Evolutionary conservation across 768 basidiomycete genomes (phyloP).

Genomic region (Gloeopeniophorella convolvens): DNA sequence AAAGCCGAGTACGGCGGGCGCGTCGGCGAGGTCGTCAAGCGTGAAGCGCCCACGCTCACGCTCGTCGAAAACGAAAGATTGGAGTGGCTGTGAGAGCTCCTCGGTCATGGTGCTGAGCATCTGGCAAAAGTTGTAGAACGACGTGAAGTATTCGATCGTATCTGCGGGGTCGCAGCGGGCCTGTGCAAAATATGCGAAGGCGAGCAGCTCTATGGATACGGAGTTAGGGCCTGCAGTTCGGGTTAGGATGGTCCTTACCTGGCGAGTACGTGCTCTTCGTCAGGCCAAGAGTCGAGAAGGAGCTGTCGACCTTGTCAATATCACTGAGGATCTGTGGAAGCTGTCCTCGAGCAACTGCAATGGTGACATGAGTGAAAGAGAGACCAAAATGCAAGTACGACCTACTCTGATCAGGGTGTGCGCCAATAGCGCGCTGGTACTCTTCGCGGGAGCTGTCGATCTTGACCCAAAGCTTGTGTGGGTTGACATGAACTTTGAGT

Average conservation of each 20-base stretch:
- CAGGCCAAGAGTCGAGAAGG: constrained; percentile 51
- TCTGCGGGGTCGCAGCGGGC: constrained; percentile 69
- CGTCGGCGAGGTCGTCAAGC: constrained; percentile 42
- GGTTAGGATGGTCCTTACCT: constrained; percentile 33
- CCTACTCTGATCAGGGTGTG: constrained; percentile 73
- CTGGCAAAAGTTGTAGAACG: constrained; percentile 45
- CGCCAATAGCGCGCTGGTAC: constrained; percentile 67
- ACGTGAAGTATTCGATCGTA: constrained; percentile 59
- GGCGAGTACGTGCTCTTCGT: constrained; percentile 60
- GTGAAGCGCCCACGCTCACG: constrained; percentile 60
- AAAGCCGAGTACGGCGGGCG: constrained; percentile 55
- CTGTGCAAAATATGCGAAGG: constrained; percentile 76
- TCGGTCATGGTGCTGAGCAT: constrained; percentile 44
- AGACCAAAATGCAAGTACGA: background rate
- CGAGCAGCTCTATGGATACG: constrained; percentile 49
- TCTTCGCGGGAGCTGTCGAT: constrained; percentile 58
- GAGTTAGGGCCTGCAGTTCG: background rate
- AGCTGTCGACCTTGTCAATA: constrained; percentile 33
- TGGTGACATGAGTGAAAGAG: constrained; percentile 5
- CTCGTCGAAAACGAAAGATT: constrained; percentile 55
- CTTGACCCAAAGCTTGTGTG: constrained; percentile 41
- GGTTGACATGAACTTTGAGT: constrained; percentile 37
- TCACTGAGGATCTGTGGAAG: constrained; percentile 38
- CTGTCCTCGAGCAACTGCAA: constrained; percentile 48
- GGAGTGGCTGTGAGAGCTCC: constrained; percentile 40